A percentile compares a stretch with the other conserved stretches of the same genome.
Evolutionary conservation across 495 filamentous ascomycete species (phyloP).

Genomic region (Tuber borchii): DNA sequence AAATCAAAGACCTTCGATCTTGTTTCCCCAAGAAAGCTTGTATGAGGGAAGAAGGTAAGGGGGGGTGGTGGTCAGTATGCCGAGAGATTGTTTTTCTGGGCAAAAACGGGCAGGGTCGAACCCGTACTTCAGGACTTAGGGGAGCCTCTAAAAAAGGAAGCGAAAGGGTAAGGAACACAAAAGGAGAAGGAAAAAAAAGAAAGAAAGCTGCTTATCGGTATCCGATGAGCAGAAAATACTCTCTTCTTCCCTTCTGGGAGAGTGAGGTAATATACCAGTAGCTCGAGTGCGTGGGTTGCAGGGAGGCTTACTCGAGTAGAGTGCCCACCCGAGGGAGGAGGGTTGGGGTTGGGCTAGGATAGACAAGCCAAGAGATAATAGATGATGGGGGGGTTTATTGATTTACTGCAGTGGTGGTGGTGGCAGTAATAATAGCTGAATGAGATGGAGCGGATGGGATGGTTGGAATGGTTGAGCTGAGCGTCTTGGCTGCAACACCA

Average conservation of each 20-base stretch:
- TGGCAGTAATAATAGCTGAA: constrained; percentile 7
- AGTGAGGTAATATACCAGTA: constrained; percentile 8
- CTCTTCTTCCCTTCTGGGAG: constrained; percentile 4
- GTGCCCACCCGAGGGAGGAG: constrained; percentile 12
- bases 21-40: not conserved
- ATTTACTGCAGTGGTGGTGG: not conserved
- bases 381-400: constrained; percentile 15
- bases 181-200: not conserved
- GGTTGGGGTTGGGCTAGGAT: constrained; percentile 20
- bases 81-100: constrained; percentile 1
- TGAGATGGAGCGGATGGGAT: constrained; percentile 5
- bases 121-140: not conserved
- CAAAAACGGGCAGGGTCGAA: not conserved
- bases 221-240: not conserved
- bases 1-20: not conserved
- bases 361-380: constrained; percentile 9
- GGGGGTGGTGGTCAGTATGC: not conserved
- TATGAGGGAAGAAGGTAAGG: not conserved
- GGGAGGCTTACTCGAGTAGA: constrained; percentile 8
- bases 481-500: constrained; percentile 24
- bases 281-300: not conserved
- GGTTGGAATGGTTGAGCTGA: constrained; percentile 14
- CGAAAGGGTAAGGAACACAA: not conserved
- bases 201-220: not conserved
- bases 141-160: not conserved